These are phyloP conservation scores for Dictyostelium intermedium DNA, from an alignment of 78 protist species.

Conservation along the genomic window DNA sequence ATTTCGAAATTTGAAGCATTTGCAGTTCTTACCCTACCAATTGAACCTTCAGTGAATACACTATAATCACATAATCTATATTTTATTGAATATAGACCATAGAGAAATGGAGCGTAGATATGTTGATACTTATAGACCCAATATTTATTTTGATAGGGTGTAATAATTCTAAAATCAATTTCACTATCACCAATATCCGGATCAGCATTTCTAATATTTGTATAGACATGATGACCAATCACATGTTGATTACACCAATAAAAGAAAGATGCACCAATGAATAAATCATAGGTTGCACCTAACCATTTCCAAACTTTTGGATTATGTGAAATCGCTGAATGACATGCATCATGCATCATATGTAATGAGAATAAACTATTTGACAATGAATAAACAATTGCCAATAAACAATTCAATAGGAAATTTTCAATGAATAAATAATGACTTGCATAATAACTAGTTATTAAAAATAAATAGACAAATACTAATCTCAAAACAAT, in stretches of 20 bases:
- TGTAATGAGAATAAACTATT: conserved; percentile 21
- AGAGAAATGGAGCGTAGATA: conserved; percentile 71
- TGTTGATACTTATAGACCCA: conserved; percentile 12
- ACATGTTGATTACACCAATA: conserved; percentile 72
- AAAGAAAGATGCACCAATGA: conserved; percentile 26
- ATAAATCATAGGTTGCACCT: conserved; percentile 28
- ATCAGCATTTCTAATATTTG: conserved; percentile 58
- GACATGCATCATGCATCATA: conserved; percentile 67
- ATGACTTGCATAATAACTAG: neutral
- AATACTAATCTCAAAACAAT: conserved; percentile 4
- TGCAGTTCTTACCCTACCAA: conserved; percentile 13
- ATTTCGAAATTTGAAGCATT: conserved; percentile 3
- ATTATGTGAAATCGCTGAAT: conserved; percentile 30
- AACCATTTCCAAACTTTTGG: conserved; percentile 28
- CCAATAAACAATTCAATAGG: neutral
- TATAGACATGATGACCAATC: conserved; percentile 73
- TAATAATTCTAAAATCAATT: conserved; percentile 53
- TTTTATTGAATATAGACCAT: conserved; percentile 55
- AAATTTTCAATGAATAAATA: conserved; percentile 19
- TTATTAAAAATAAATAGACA: neutral
- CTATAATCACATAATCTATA: conserved; percentile 31
- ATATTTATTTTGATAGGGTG: conserved; percentile 35
- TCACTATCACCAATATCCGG: conserved; percentile 66
- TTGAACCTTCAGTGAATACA: neutral
- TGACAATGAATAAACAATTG: neutral